Percentiles rank a stretch among this genome's conserved stretches.
phyloP scores from a whole-genome alignment of 2,329 filamentous ascomycete genomes.

The Dactylonectria estremocensis region DNA sequence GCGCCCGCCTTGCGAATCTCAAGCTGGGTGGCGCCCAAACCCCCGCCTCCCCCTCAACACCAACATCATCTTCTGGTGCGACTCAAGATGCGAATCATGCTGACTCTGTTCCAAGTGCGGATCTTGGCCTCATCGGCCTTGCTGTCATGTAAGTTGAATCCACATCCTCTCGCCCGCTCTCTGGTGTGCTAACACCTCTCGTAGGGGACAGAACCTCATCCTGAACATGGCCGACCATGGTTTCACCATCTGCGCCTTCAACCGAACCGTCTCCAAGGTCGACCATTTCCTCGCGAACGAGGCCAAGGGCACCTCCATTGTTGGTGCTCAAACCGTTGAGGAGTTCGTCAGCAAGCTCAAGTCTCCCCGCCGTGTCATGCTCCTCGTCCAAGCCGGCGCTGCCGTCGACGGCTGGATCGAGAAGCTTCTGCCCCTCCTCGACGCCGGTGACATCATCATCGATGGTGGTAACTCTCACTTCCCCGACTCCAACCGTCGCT shows the following conservation, averaged over 20 bases:
- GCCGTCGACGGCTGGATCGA: slow-evolving; percentile 99
- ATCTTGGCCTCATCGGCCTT: slow-evolving; percentile 94
- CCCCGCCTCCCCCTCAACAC: slow-evolving; percentile 51
- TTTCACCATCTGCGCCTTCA: slow-evolving; percentile 98
- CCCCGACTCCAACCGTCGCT: slow-evolving; percentile 98
- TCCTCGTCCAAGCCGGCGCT: slow-evolving; percentile 98
- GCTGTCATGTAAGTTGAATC: slow-evolving; percentile 81
- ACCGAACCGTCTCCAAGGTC: slow-evolving; percentile 99
- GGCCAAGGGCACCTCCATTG: slow-evolving; percentile 94
- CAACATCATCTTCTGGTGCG: slow-evolving; percentile 43
- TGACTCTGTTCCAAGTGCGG: slow-evolving; percentile 77
- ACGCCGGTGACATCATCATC: slow-evolving; percentile 97
- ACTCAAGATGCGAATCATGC: slow-evolving; percentile 61
- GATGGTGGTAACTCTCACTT: slow-evolving; percentile 99
- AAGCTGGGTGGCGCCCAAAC: slow-evolving; percentile 75
- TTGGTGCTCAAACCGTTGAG: slow-evolving; percentile 93
- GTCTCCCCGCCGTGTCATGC: slow-evolving; percentile 96
- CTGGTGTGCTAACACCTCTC: slow-evolving; percentile 35
- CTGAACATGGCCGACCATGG: slow-evolving; percentile 91
- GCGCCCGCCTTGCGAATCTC: slow-evolving; percentile 82
- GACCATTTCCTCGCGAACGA: slow-evolving; percentile 93
- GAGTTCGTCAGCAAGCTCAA: slow-evolving; percentile 98
- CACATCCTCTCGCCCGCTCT: slow-evolving; percentile 32
- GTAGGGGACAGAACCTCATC: slow-evolving; percentile 86
- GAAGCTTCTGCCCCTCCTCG: slow-evolving; percentile 86